phyloP scores from a whole-genome alignment of 176 grass and related monocot genomes.

The Carex scoparia region DNA sequence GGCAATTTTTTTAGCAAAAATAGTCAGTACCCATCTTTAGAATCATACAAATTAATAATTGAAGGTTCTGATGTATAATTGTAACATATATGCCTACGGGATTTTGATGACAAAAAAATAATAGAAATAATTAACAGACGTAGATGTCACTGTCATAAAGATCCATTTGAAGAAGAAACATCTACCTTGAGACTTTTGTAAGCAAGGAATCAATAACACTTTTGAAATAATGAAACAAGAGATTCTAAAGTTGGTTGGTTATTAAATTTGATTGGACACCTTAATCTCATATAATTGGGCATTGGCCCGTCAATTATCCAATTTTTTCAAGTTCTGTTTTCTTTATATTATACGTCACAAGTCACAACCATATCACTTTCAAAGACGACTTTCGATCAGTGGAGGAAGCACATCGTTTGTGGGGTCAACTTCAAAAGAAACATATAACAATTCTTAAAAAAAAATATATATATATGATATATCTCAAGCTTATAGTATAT shows the following conservation, averaged over 20 bases:
- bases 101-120: background rate
- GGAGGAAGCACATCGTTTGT: too few species aligned
- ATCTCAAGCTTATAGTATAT: too few species aligned
- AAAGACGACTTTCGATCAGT: background rate
- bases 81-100: too few species aligned
- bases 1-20: too few species aligned
- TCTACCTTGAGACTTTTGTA: background rate
- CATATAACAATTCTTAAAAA: too few species aligned
- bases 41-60: too few species aligned
- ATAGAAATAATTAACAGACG: background rate
- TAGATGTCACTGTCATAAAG: background rate
- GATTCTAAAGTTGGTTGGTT: constrained; percentile 17
- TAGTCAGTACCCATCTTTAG: too few species aligned
- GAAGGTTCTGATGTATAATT: too few species aligned
- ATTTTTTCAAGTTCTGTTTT: background rate
- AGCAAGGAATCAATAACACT: background rate
- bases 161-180: constrained; percentile 4
- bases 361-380: background rate
- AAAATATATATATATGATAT: too few species aligned
- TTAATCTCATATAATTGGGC: background rate
- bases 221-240: constrained; percentile 8
- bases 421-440: too few species aligned
- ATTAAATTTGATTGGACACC: background rate
- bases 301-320: background rate
- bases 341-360: background rate